Evolutionary conservation across 345 rosid species (phyloP), one percentile per base, ranked within the genome.

Genomic region (Populus euphratica): DNA sequence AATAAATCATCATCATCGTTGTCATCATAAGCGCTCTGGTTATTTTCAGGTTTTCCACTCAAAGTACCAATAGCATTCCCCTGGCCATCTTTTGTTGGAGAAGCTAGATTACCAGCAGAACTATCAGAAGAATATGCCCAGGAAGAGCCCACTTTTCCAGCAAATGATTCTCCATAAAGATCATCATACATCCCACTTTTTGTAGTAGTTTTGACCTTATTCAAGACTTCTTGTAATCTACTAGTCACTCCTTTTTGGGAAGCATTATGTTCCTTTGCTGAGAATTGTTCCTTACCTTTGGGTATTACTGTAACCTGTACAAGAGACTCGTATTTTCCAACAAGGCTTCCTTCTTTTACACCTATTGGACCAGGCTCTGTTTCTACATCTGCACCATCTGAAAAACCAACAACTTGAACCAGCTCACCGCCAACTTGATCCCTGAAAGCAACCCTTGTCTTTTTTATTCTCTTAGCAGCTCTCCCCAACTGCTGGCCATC

Each of bases 361-460:
- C 94, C 98, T 33, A 88, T 23, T 0, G 94, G 97, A 84, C 98
- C 98, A 44, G 99, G 93, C 87, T 90, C 98, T n/a, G 98, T 96
- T 76, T 88, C 98, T 70, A 92, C 97, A 75, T 92, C 99, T 2
- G 86, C 95, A 71, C 97, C 99, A 86, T 96, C 99, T 18, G 99
- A 96, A 76, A 88, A 41, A 64, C 99, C 99, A 79, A 96, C 98
- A 49, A 96, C 89, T 79, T 96, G 93, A 76, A 90, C 91, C 68
- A 92, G 86, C 86, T 91, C 93, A 78, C 98, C 97, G 62, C 99
- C 99, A 68, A 85, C 89, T 72, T 92, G 95, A 91, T 93, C 98
- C 82, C 69, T 91, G 71, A 91, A 94, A 56, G 87, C 82, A 69
- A 93, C 98, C 73, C 90, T 87, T 72, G 74, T 67, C 76, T 83